Percentiles rank a stretch among this genome's conserved stretches.
phyloP scores from a whole-genome alignment of 495 filamentous ascomycete species.

The Penicillium coffeae region DNA sequence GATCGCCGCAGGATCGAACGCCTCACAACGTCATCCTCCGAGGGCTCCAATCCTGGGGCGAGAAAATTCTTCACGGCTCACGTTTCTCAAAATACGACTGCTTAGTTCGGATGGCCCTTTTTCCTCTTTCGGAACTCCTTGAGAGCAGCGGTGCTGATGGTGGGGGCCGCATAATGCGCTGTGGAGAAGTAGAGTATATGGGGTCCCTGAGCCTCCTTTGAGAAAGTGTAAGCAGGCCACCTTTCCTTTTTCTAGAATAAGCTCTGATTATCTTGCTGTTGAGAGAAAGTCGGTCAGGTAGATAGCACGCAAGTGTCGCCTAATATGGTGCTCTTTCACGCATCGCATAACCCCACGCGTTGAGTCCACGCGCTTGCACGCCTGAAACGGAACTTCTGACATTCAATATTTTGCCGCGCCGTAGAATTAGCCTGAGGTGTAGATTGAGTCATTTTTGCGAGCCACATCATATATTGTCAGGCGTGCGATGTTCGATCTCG shows the following conservation, averaged over 20 bases:
- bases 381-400: not conserved
- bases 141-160: no score
- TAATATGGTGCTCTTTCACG: not conserved
- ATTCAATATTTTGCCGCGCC: not conserved
- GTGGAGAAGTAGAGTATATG: no score
- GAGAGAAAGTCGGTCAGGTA: not conserved
- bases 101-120: not conserved
- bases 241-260: not conserved
- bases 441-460: no score
- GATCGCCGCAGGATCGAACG: not conserved
- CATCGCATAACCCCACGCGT: not conserved
- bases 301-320: not conserved
- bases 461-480: no score
- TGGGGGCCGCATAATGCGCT: no score
- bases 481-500: no score
- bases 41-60: not conserved
- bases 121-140: no score
- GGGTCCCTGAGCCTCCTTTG: no score
- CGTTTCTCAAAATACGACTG: not conserved
- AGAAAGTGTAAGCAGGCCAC: no score
- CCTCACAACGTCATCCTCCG: not conserved
- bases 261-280: not conserved
- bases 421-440: not conserved
- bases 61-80: no score
- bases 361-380: not conserved